Evolutionary conservation across 1,139 yeast genomes (phyloP), one percentile per base, ranked within the genome.

Genomic region (Suhomyces coccinellae): DNA sequence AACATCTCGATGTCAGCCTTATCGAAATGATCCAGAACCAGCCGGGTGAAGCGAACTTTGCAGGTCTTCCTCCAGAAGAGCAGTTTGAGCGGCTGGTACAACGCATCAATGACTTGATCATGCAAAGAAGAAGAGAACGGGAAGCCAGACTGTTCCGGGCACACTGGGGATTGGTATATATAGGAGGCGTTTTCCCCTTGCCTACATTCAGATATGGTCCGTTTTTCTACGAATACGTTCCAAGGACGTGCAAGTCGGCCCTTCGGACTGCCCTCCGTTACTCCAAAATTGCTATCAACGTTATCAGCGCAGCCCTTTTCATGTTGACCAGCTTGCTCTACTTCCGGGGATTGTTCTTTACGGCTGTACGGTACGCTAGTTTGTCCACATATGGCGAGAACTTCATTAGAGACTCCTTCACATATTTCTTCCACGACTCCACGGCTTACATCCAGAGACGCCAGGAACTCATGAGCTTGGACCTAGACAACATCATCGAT

Each of bases 371-470:
- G 33, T 63, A 63, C 45, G 67, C 70, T 37, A 62, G 66, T 46
- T 52, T 61, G 39, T 56, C 65, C 20, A 67, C 75, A 3, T 69
- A 59, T 49, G 65, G 72, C 3, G 52, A 55, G 16, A 65, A 62
- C 46, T 66, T 65, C 41, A 46, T 67, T 24, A 39, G 52, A 29
- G 75, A 71, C 49, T 51, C 63, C 20, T 41, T 62, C 37, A 66
- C 74, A 2, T 70, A 53, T 48, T 36, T 62, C 3, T 40, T 65
- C 14, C 52, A 65, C 22, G 54, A 66, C 45, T 53, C 58, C 26
- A 30, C 38, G 7, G 34, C 45, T 20, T 30, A 45, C 43, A 38
- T 48, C 5, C 40, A 40, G 15, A 44, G 54, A 31, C 52, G 58
- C 33, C 45, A 47, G 31, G 40, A 44, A 10, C 47, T 61, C 32